Evolutionary conservation across 78 protist genomes (phyloP).

Genomic region (Monosiga brevicollis): DNA sequence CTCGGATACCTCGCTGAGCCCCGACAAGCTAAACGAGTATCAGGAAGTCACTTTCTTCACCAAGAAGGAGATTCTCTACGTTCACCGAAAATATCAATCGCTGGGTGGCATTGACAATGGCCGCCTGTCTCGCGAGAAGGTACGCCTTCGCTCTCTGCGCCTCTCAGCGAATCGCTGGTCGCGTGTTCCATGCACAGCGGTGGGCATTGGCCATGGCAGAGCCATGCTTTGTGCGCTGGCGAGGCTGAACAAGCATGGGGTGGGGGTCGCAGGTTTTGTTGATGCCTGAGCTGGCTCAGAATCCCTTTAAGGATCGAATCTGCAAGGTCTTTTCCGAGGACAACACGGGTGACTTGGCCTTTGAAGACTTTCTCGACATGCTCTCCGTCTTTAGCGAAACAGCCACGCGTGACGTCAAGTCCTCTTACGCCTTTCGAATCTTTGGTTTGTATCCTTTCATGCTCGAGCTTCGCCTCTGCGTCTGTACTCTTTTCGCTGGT

Average conservation of each 20-base stretch:
- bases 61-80: background rate
- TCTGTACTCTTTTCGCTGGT: background rate
- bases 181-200: background rate
- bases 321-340: background rate
- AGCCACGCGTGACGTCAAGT: constrained; percentile 8
- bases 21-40: background rate
- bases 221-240: background rate
- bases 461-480: background rate
- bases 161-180: no score
- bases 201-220: background rate
- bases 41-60: background rate
- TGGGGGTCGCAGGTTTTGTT: background rate
- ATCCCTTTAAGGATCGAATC: background rate
- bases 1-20: no score
- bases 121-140: background rate
- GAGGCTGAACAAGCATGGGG: no score
- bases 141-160: background rate
- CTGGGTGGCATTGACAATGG: background rate
- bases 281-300: background rate
- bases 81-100: background rate
- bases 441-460: background rate
- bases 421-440: constrained; percentile 7
- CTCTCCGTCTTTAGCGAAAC: constrained; percentile 7
- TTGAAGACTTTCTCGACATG: constrained; percentile 14
- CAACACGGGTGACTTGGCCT: background rate